Percentiles rank a stretch among this genome's conserved stretches.
phyloP scores from a whole-genome alignment of 2,329 filamentous ascomycete species.

The Neocatenulostroma microsporum region DNA sequence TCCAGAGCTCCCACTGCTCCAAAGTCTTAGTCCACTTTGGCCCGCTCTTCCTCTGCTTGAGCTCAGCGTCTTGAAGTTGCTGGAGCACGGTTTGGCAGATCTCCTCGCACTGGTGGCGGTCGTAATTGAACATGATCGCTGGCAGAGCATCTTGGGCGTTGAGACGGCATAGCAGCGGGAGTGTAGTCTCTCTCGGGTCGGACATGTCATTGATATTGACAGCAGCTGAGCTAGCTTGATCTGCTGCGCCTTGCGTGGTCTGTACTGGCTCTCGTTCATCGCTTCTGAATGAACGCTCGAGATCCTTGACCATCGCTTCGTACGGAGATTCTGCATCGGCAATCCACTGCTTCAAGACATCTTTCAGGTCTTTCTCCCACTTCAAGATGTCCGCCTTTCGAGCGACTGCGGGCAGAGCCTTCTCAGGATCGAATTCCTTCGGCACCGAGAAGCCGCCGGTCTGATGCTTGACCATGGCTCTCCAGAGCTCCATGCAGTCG shows the following conservation, averaged over 20 bases:
- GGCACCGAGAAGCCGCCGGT: slow-evolving; percentile 40
- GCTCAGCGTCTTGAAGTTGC: slow-evolving; percentile 49
- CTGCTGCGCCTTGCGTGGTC: slow-evolving; percentile 11
- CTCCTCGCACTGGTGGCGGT: slow-evolving; percentile 56
- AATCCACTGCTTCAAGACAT: slow-evolving; percentile 54
- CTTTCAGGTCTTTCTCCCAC: slow-evolving; percentile 59
- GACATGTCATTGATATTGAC: slow-evolving; percentile 7
- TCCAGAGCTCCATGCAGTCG: slow-evolving; percentile 61
- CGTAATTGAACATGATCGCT: slow-evolving; percentile 70
- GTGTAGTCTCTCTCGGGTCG: slow-evolving; percentile 39
- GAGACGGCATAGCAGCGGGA: slow-evolving; percentile 54
- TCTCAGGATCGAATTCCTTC: slow-evolving; percentile 42
- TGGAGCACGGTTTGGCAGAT: slow-evolving; percentile 47
- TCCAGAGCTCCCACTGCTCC: slow-evolving; percentile 51
- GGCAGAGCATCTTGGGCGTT: slow-evolving; percentile 59
- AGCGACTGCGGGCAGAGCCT: slow-evolving; percentile 47
- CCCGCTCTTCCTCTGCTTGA: slow-evolving; percentile 49
- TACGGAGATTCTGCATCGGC: slow-evolving; percentile 46
- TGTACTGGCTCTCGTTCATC: slow-evolving; percentile 18
- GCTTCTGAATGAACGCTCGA: slow-evolving; percentile 30
- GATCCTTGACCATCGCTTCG: slow-evolving; percentile 43
- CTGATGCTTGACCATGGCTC: slow-evolving; percentile 53
- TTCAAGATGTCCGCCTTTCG: slow-evolving; percentile 57
- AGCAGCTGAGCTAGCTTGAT: slow-evolving; percentile 9
- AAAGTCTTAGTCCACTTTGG: slow-evolving; percentile 55